Base-by-base conservation (phyloP, 495 filamentous ascomycete genomes). In the Letharia columbiana region DNA sequence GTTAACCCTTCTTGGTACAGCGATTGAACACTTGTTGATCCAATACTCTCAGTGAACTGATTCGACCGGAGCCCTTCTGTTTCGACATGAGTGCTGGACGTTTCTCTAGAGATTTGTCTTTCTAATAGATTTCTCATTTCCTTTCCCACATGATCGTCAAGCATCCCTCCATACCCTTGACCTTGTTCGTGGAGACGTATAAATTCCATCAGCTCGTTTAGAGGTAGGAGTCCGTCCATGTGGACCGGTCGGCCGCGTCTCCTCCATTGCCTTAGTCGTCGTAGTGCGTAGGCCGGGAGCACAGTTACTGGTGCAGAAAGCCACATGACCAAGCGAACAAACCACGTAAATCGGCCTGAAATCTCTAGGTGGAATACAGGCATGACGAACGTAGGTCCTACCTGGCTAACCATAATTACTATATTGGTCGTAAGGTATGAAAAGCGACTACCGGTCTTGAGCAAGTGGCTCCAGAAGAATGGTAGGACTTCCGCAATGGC, bases 351-450 rank as follows among this genome's bases (percentile, higher is more conserved):
- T 9, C 50, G 18, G 40, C 49, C 62, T 18, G 47, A 37, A 31
- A 49, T 15, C 40, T 56, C 45, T 5, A 64, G 62, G 33, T 52
- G 33, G 49, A 39, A 64, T 11, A 64, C 20, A 33, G 62, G 62
- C 50, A 58, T 64, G 15, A 64, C 40, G 18, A 57, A 57, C 13
- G 33, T 57, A 57, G 54, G 54, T 11, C n/a, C 44, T 28, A 62
- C 44, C 49, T 49, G 42, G 23, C 61, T 50, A 9, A 62, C 10
- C 7, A 49, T 37, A 20, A 50, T 50, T 12, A 62, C 23, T 2
- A 62, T 1, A 28, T 37, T 57, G 13, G 4, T 37, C 54, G 17
- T 20, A 20, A 37, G 0, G 18, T 35, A 57, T 57, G 54, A 57
- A 12, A 1, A 1, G 3, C 4, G 18, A 20, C 5, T 37, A 17